phyloP scores from a whole-genome alignment of 2,329 filamentous ascomycete genomes.

The Diaporthe destruens region DNA sequence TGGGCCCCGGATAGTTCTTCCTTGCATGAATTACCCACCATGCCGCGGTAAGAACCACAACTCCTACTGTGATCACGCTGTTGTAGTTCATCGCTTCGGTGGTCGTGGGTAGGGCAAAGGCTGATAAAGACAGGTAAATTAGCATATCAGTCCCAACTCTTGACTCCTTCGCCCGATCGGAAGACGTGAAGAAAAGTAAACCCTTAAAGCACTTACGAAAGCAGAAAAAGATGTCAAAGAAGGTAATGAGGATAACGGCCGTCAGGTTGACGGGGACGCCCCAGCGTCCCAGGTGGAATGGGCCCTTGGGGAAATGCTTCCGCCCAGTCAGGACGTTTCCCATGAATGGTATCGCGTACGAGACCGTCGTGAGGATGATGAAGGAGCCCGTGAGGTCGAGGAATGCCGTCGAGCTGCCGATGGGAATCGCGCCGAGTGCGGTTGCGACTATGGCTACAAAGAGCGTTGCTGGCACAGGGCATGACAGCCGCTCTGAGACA shows the following conservation, averaged over 20 bases:
- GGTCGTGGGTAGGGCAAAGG: conserved; percentile 57
- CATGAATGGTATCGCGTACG: conserved; percentile 62
- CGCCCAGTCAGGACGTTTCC: conserved; percentile 67
- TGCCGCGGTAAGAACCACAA: conserved; percentile 58
- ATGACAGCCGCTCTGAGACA: conserved; percentile 67
- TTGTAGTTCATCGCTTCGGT: conserved; percentile 65
- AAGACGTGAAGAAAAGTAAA: background rate
- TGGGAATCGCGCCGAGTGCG: conserved; percentile 67
- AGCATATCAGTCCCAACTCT: background rate
- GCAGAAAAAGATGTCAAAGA: conserved; percentile 71
- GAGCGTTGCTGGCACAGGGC: conserved; percentile 70
- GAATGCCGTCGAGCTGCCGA: conserved; percentile 67
- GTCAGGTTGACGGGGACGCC: conserved; percentile 63
- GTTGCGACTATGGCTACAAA: conserved; percentile 65
- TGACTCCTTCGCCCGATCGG: too few species aligned
- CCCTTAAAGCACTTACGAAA: conserved; percentile 60
- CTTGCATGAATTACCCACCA: conserved; percentile 65
- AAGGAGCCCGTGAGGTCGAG: conserved; percentile 69
- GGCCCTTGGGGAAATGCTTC: conserved; percentile 63
- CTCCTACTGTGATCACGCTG: conserved; percentile 65
- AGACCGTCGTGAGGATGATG: conserved; percentile 67
- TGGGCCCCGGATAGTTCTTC: conserved; percentile 63
- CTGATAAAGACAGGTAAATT: conserved; percentile 44
- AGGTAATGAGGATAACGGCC: conserved; percentile 64
- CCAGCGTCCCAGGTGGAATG: conserved; percentile 65